A percentile compares a stretch with the other conserved stretches of the same genome.
These are phyloP conservation scores for Termitomyces sp. DNA, from an alignment of 768 basidiomycete species.

Conservation along the genomic window DNA sequence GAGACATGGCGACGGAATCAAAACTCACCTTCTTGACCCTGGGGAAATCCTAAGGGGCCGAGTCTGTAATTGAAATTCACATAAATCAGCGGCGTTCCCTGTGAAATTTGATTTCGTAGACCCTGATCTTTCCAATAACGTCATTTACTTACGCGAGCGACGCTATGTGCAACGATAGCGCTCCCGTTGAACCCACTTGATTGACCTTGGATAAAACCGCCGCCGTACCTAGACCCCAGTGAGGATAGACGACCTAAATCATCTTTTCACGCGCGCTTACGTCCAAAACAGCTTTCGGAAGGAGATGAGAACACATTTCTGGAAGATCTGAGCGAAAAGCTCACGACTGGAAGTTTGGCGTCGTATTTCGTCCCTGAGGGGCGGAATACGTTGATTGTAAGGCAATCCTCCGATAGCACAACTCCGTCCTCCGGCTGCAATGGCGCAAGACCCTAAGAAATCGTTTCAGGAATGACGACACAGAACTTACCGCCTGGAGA, in stretches of 20 bases:
- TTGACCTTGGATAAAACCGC: not conserved
- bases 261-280: conserved; percentile 16
- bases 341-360: conserved; percentile 34
- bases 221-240: not conserved
- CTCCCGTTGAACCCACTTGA: not conserved
- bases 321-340: conserved; percentile 2
- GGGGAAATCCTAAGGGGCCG: conserved; percentile 43
- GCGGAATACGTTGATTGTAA: conserved; percentile 54
- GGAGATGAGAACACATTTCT: not conserved
- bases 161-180: not conserved
- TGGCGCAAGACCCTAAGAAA: no score
- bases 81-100: conserved; percentile 40
- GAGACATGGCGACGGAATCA: not conserved
- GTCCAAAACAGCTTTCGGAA: conserved; percentile 32
- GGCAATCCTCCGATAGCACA: conserved; percentile 51
- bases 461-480: not conserved
- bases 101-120: not conserved
- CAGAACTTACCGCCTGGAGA: conserved; percentile 35
- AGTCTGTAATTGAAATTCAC: conserved; percentile 49
- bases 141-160: not conserved
- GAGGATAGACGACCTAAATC: not conserved
- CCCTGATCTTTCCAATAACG: not conserved
- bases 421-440: not conserved
- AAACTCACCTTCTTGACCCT: conserved; percentile 26
- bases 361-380: conserved; percentile 30